A percentile compares a stretch with the other conserved stretches of the same genome.
These are phyloP conservation scores for Russula compacta DNA, from an alignment of 768 basidiomycete species.

Conservation along the genomic window DNA sequence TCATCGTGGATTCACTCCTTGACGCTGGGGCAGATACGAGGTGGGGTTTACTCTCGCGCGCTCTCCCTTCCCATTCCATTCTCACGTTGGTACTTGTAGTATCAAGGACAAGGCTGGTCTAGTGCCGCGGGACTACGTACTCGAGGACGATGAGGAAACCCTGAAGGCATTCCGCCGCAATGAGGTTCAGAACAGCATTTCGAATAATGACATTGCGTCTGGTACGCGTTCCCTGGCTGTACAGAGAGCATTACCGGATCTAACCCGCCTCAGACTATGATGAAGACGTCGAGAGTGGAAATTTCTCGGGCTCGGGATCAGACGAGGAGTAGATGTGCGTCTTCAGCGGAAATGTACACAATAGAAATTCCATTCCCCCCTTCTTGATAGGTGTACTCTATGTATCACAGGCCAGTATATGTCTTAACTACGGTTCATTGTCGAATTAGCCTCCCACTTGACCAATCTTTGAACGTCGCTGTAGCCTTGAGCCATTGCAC, in stretches of 20 bases:
- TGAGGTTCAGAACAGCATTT: slow-evolving; percentile 42
- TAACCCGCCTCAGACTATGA: slow-evolving; percentile 22
- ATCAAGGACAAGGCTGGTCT: slow-evolving; percentile 65
- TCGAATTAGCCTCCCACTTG: slow-evolving; percentile 25
- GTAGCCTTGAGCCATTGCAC: slow-evolving; percentile 29
- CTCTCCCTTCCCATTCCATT: neutral
- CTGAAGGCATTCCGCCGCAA: slow-evolving; percentile 43
- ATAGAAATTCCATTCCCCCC: slow-evolving; percentile 8
- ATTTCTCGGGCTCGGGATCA: slow-evolving; percentile 22
- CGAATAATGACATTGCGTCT: slow-evolving; percentile 53
- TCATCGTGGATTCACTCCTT: slow-evolving; percentile 53
- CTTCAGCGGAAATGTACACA: slow-evolving; percentile 8
- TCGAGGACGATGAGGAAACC: slow-evolving; percentile 43
- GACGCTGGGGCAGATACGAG: slow-evolving; percentile 72
- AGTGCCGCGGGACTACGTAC: slow-evolving; percentile 46
- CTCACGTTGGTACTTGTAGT: slow-evolving; percentile 29
- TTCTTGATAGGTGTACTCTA: slow-evolving; percentile 5
- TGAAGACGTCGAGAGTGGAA: slow-evolving; percentile 23
- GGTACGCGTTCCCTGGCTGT: slow-evolving; percentile 31
- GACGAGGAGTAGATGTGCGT: slow-evolving; percentile 23
- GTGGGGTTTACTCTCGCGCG: slow-evolving; percentile 31
- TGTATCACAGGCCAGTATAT: neutral
- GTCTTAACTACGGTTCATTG: slow-evolving; percentile 17
- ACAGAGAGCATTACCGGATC: neutral
- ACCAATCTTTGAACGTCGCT: slow-evolving; percentile 26